Conservation (phyloP, 2,329 filamentous ascomycete genomes). For the Penicillium brevicompactum region DNA sequence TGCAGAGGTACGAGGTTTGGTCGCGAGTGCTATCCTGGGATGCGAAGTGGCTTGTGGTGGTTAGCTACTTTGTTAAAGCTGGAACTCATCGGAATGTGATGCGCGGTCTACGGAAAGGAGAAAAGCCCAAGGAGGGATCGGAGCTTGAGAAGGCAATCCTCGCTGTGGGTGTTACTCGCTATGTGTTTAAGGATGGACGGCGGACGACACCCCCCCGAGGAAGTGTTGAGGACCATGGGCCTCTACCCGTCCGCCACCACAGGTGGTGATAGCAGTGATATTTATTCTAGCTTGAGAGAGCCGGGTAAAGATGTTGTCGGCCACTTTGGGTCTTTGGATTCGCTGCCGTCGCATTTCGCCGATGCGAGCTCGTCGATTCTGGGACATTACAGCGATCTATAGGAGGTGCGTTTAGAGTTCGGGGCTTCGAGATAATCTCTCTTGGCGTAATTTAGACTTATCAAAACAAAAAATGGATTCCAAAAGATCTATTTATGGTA, state of each 20-base stretch:
- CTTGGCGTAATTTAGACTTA: neutral
- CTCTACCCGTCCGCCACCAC: neutral
- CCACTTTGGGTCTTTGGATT: neutral
- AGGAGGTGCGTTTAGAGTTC: neutral
- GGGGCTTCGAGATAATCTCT: neutral
- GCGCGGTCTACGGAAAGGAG: neutral
- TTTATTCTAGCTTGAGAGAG: neutral
- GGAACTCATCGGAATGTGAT: neutral
- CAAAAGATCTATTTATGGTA: neutral
- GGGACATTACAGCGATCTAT: neutral
- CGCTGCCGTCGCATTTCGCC: neutral
- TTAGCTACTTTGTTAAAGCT: conserved; percentile 1
- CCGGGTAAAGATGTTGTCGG: neutral
- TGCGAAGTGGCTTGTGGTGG: neutral
- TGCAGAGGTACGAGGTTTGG: neutral
- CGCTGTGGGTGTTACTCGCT: neutral
- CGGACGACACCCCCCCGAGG: conserved; percentile 1
- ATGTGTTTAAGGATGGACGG: conserved; percentile 4
- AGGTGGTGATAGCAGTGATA: neutral
- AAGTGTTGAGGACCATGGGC: neutral
- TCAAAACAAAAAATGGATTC: neutral
- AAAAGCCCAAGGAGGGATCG: neutral
- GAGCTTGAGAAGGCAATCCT: neutral
- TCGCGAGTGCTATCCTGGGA: neutral
- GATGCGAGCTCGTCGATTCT: neutral